These are phyloP conservation scores for Irpex sp. DNA, from an alignment of 1,284 basidiomycete genomes.

Conservation along the genomic window DNA sequence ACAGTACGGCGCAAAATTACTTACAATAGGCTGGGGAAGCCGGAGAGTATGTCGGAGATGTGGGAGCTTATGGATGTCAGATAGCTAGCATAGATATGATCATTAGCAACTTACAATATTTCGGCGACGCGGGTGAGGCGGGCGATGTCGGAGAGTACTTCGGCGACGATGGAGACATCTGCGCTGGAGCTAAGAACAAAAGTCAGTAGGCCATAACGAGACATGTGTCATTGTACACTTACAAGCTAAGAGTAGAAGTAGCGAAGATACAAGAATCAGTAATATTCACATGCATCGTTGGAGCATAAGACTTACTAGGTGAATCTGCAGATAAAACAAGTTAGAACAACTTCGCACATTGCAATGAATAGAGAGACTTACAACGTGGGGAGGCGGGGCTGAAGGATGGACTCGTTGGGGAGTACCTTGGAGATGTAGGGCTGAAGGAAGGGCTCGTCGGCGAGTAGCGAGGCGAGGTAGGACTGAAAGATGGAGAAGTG, in stretches of 20 bases:
- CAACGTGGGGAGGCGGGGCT: conserved; percentile 84
- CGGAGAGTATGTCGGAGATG: conserved; percentile 80
- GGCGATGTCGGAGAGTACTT: conserved; percentile 85
- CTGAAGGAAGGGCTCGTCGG: conserved; percentile 84
- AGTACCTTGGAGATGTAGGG: conserved; percentile 81
- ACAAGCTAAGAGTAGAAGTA: conserved; percentile 47
- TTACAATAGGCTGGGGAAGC: conserved; percentile 37
- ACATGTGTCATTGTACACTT: conserved; percentile 26
- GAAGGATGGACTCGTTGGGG: conserved; percentile 83
- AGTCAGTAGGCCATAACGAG: conserved; percentile 8
- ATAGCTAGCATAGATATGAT: not conserved
- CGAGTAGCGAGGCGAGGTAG: conserved; percentile 80
- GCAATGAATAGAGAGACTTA: conserved; percentile 41
- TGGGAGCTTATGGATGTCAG: conserved; percentile 16
- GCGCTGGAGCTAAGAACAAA: conserved; percentile 51
- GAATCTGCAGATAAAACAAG: conserved; percentile 51
- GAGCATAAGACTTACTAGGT: conserved; percentile 55
- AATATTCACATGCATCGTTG: conserved; percentile 9
- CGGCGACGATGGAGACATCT: conserved; percentile 82
- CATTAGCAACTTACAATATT: conserved; percentile 65
- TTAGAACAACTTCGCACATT: no score
- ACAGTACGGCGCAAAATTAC: conserved; percentile 40
- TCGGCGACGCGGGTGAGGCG: conserved; percentile 81
- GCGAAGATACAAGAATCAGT: conserved; percentile 12
- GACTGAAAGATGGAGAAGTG: conserved; percentile 84